Conservation (phyloP, 2,329 filamentous ascomycete genomes). For the Ceratocystis cubensis region DNA sequence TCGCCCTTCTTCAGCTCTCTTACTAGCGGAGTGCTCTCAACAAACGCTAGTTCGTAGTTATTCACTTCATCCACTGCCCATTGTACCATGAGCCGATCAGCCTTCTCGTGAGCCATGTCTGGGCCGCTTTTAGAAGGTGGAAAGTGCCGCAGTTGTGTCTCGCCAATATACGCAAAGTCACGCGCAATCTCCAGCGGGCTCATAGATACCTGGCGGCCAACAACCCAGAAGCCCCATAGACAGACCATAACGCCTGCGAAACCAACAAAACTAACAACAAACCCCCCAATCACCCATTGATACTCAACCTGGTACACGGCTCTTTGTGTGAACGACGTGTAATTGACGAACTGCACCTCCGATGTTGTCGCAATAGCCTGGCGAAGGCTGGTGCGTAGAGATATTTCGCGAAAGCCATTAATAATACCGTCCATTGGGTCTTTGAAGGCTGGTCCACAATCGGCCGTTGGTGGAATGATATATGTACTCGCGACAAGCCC, state of each 20-base stretch:
- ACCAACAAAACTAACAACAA: slow-evolving; percentile 16
- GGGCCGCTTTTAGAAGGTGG: slow-evolving; percentile 16
- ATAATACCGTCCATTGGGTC: slow-evolving; percentile 20
- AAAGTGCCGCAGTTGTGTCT: slow-evolving; percentile 18
- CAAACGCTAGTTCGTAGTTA: slow-evolving; percentile 19
- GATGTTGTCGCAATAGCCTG: slow-evolving; percentile 13
- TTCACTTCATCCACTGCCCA: slow-evolving; percentile 19
- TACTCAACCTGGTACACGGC: slow-evolving; percentile 19
- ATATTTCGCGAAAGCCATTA: slow-evolving; percentile 17
- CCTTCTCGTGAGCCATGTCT: slow-evolving; percentile 16
- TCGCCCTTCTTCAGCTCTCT: slow-evolving; percentile 14
- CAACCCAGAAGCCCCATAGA: slow-evolving; percentile 20
- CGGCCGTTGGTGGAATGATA: slow-evolving; percentile 14
- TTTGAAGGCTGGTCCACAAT: slow-evolving; percentile 17
- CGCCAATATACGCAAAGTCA: slow-evolving; percentile 18
- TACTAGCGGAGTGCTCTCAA: slow-evolving; percentile 18
- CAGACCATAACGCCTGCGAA: slow-evolving; percentile 11
- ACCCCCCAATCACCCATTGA: slow-evolving; percentile 19
- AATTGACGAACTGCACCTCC: slow-evolving; percentile 17
- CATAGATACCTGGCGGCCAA: slow-evolving; percentile 16
- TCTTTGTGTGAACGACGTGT: slow-evolving; percentile 18
- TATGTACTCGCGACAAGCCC: slow-evolving; percentile 17
- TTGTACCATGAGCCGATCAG: slow-evolving; percentile 17
- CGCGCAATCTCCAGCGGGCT: slow-evolving; percentile 20
- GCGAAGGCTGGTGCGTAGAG: slow-evolving; percentile 12